Evolutionary conservation across 2,329 filamentous ascomycete species (phyloP), one percentile per base, ranked within the genome.

Genomic region (Penicillium sp.): DNA sequence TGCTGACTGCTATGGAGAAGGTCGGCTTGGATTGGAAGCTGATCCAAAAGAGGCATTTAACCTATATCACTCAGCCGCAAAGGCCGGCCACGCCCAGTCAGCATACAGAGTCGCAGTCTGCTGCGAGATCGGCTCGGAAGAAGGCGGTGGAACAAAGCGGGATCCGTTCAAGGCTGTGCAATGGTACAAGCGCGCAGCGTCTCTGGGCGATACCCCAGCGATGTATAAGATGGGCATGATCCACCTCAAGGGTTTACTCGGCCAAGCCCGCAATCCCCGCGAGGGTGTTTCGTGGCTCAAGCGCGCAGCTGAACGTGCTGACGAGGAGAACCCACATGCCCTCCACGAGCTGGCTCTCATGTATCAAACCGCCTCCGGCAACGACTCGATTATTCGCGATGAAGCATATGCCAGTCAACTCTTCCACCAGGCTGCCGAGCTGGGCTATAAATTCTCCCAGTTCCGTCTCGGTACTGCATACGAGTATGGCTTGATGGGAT

Each of bases 161-260:
- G 95, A 99, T 69, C 91, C 92, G 0, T 77, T 93, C 63, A 98
- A 98, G 77, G 93, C 95, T 1, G 93, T 98, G 21, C 93, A 98
- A 74, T 99, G 95, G 95, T 99, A 99, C 76, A 92, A 93, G 73
- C 90, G 93, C 44, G 92, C 95, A 7, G 93, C 95, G 11, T 89
- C 89, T 13, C 81, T 98, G 3, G 93, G 95, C 3, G 93, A 99
- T 69, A 89, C 90, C 1, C 90, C 93, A 0, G 95, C 93, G 29
- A 96, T 98, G 92, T 99, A 97, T 80, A 99, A 99, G 77, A 87
- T 98, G 76, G 95, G 95, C 57, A 96, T 97, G 88, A 96, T 99
- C 64, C 80, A 91, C 60, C 84, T 98, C 54, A 98, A 98, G 75
- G 95, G 93, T 11, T 81, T 98, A 27, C 83, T 99, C n/a, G 93